These are phyloP conservation scores for Cytospora leucostoma DNA, from an alignment of 2,329 filamentous ascomycete species.

Conservation along the genomic window DNA sequence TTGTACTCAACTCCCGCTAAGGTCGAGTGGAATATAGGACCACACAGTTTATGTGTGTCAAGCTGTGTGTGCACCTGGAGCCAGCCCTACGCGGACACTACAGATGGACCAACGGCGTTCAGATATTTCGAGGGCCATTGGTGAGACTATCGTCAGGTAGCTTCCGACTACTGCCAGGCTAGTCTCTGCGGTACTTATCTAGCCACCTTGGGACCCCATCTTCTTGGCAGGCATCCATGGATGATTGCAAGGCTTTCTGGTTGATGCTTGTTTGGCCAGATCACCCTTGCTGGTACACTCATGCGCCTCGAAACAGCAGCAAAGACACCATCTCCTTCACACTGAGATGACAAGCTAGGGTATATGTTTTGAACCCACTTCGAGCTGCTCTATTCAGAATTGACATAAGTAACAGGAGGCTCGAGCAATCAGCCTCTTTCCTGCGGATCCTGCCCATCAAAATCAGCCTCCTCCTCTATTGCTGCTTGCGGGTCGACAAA, in stretches of 20 bases:
- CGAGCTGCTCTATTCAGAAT: slow-evolving; percentile 7
- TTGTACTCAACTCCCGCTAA: neutral
- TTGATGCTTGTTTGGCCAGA: slow-evolving; percentile 50
- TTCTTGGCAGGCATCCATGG: slow-evolving; percentile 18
- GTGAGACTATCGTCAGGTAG: slow-evolving; percentile 16
- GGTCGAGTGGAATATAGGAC: neutral
- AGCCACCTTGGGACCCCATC: slow-evolving; percentile 23
- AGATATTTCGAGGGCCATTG: slow-evolving; percentile 3
- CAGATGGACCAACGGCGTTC: neutral
- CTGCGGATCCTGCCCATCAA: neutral
- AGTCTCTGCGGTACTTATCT: slow-evolving; percentile 18
- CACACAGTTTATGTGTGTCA: neutral
- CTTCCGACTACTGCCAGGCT: slow-evolving; percentile 21
- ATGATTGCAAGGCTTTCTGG: slow-evolving; percentile 37
- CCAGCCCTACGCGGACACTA: slow-evolving; percentile 16
- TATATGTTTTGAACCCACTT: neutral
- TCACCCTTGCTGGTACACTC: slow-evolving; percentile 41
- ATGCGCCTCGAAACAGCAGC: slow-evolving; percentile 44
- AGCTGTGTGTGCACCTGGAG: neutral
- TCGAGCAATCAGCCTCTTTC: neutral
- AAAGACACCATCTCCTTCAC: slow-evolving; percentile 13
- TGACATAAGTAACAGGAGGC: slow-evolving; percentile 14
- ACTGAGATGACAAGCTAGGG: slow-evolving; percentile 22
- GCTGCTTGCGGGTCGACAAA: slow-evolving; percentile 19
- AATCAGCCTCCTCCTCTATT: slow-evolving; percentile 9